Evolutionary conservation across 345 rosid species (phyloP), one percentile per base, ranked within the genome.

Genomic region (Eutrema heterophyllum): DNA sequence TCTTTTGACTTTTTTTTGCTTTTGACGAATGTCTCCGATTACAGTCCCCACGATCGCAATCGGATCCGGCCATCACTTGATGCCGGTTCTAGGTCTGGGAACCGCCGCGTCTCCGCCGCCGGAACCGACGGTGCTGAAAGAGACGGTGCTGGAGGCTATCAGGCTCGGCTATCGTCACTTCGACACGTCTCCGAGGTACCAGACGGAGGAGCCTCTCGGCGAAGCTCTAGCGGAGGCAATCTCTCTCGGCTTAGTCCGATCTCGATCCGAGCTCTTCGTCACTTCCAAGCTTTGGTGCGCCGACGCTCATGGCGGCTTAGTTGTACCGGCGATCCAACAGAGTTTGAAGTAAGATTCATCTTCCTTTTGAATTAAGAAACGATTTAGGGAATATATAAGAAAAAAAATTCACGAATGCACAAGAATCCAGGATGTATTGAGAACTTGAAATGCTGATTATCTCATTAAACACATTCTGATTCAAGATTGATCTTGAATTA

Each of bases 151-250:
- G 0, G 78, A 82, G 1, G 86, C 88, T 2, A 80, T 88, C 46
- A 72, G 60, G 69, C 68, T 72, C 1, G 91, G 97, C 5, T 89
- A 83, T 71, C 77, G 97, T 33, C 97, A 91, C 63, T 89, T 89
- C 12, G 97, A 91, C 68, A 92, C 90, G 0, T 88, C 97, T 7
- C 59, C 85, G 0, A 5, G 69, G 14, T 89, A 89, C 52, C 76
- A 62, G 2, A 57, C 91, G 0, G 96, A 89, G 78, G 76, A 85
- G 58, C 63, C 86, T 0, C 70, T 87, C 2, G 97, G 91, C 0
- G 83, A 79, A 59, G 96, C 90, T 9, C 29, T 91, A 2, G 57
- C 58, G 0, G 91, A 84, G 24, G 91, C 95, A 5, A 38, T 85
- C 9, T 26, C 57, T 2, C 81, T 62, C 1, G 84, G 87, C 0